Evolutionary conservation across 192 early-diverging fungal genomes (phyloP), one percentile per base, ranked within the genome.

Genomic region (Coemansia biformis): DNA sequence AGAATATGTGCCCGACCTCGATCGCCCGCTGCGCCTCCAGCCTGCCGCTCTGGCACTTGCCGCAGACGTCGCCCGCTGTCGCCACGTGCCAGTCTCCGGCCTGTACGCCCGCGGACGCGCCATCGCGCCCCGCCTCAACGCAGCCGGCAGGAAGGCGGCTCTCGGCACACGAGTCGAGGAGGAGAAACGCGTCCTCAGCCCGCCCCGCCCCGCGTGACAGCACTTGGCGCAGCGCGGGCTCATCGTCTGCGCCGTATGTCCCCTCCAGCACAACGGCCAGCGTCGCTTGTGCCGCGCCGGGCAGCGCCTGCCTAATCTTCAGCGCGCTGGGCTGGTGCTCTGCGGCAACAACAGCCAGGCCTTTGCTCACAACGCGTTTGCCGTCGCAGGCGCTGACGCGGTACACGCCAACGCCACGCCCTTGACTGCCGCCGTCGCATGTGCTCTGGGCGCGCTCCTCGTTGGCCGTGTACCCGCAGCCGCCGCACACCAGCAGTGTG

Each of bases 1-100:
- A 81, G 56, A 96, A 96, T 16, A 91, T 91, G 46, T 93, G 91
- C 0, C 82, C 91, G 1, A 92, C 83, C 49, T 93, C 91, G 35
- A 92, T 92, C 0, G 87, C 66, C 14, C 57, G 51, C 51, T 36
- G 52, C 11, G 58, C 9, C 17, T 58, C 35, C 15, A 76, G 57
- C 24, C 22, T 18, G 1, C 53, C 61, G 10, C 32, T 17, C 26
- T 18, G 9, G 38, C 66, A 69, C 43, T 50, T 30, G n/a, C 32
- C 38, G 18, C 66, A 69, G 3, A 9, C 17, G 47, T 77, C 69
- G 21, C 64, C 63, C 8, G 46, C 22, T 36, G 44, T 48, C 24
- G 59, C 59, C 30, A 63, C 48, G 28, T 54, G 55, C 75, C 62
- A 77, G 47, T 67, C 68, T 13, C 63, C 62, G 9, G 29, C 6